These are phyloP conservation scores for Mycosarcoma mackinlayi DNA, from an alignment of 1,284 basidiomycete species.

Conservation along the genomic window DNA sequence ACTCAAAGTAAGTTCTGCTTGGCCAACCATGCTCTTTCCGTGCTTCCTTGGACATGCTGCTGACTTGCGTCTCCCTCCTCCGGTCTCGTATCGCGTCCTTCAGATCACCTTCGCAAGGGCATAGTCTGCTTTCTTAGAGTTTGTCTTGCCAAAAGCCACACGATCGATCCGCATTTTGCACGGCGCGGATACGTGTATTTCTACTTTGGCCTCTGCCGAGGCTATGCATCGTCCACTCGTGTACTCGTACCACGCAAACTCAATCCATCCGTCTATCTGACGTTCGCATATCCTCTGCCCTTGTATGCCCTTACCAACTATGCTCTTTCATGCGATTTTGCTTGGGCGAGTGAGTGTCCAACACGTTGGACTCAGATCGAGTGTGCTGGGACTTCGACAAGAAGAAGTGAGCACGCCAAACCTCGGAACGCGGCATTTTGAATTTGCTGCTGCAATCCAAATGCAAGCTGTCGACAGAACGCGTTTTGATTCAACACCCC, in stretches of 20 bases:
- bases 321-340: no score
- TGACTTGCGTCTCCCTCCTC: neutral
- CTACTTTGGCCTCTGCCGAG: neutral
- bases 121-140: neutral
- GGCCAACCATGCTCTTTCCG: no score
- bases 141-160: conserved; percentile 14
- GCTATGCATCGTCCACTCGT: conserved; percentile 8
- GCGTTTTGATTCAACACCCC: conserved; percentile 12
- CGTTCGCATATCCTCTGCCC: neutral
- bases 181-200: conserved; percentile 45
- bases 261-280: neutral
- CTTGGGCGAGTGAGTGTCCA: neutral
- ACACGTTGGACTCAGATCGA: neutral
- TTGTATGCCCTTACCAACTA: neutral
- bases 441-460: neutral
- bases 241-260: conserved; percentile 14
- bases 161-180: conserved; percentile 47
- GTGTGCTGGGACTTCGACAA: neutral
- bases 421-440: conserved; percentile 11
- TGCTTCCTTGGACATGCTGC: neutral
- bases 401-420: neutral
- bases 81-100: neutral
- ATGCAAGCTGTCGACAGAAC: conserved; percentile 21
- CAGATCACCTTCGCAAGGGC: conserved; percentile 56
- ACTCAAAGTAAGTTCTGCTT: conserved; percentile 53